Conservation (phyloP, 2,329 filamentous ascomycete genomes). For the Cordyceps farinosa region DNA sequence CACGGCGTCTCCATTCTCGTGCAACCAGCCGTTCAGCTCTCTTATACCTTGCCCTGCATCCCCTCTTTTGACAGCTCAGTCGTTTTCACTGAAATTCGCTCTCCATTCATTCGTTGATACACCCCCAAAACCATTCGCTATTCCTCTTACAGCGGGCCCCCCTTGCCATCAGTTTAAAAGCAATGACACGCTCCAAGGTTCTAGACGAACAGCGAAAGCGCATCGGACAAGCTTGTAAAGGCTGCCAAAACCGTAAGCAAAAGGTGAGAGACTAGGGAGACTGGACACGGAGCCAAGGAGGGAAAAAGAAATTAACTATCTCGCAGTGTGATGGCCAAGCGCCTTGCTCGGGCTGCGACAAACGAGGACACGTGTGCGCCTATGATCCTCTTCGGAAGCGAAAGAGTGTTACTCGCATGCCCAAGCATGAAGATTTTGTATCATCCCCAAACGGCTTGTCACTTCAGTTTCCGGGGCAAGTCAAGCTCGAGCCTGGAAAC, state of each 20-base stretch:
- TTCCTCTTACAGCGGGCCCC: not conserved
- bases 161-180: not conserved
- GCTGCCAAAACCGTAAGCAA: conserved; percentile 64
- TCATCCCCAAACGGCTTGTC: not conserved
- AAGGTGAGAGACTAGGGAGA: conserved; percentile 47
- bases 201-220: conserved; percentile 59
- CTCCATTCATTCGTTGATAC: not conserved
- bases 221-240: conserved; percentile 61
- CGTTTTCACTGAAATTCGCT: not conserved
- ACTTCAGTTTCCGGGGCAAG: not conserved
- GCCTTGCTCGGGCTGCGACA: conserved; percentile 57
- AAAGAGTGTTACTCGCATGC: not conserved
- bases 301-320: not conserved
- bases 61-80: not conserved
- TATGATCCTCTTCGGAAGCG: conserved; percentile 33
- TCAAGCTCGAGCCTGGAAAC: not conserved
- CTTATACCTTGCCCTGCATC: not conserved
- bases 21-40: not conserved
- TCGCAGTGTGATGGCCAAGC: conserved; percentile 55
- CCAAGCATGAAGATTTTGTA: not conserved
- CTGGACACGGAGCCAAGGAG: not conserved
- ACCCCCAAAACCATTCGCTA: not conserved
- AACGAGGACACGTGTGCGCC: conserved; percentile 44
- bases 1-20: conserved; percentile 1
- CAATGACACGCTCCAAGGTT: conserved; percentile 54